Evolutionary conservation across 352 stramenopile species (phyloP).

Genomic region (Phytophthora citricola): DNA sequence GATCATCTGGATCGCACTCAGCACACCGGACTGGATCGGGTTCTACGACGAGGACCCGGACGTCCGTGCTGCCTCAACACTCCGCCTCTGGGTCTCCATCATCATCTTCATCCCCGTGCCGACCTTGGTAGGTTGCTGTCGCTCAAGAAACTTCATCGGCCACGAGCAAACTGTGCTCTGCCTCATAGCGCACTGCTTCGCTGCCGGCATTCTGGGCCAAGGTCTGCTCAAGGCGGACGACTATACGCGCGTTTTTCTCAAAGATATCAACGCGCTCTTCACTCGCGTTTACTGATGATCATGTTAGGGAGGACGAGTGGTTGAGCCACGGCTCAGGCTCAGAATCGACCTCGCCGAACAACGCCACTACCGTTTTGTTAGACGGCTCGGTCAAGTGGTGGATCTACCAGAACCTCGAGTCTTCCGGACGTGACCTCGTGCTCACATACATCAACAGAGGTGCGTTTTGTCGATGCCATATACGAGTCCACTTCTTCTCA

Average conservation of each 20-base stretch:
- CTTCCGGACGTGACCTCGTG: constrained; percentile 50
- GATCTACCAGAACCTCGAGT: constrained; percentile 68
- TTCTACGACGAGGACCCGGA: constrained; percentile 50
- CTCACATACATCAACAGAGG: constrained; percentile 58
- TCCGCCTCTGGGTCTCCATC: constrained; percentile 55
- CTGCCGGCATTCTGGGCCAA: constrained; percentile 49
- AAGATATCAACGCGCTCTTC: constrained; percentile 60
- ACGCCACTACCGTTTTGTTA: constrained; percentile 36
- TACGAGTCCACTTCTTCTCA: too few species aligned
- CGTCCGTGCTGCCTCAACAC: constrained; percentile 30
- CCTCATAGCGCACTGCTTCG: constrained; percentile 76
- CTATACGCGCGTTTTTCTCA: constrained; percentile 57
- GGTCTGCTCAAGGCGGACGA: constrained; percentile 51
- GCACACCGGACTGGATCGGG: constrained; percentile 44
- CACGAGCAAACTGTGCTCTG: constrained; percentile 71
- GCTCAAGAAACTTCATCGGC: constrained; percentile 57
- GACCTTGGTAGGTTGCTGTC: constrained; percentile 57
- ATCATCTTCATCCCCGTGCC: constrained; percentile 71
- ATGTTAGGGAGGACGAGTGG: constrained; percentile 1
- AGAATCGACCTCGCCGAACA: background rate
- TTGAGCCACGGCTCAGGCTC: background rate
- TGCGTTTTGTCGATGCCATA: constrained; percentile 14
- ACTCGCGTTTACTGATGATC: constrained; percentile 37
- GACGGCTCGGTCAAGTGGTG: constrained; percentile 52
- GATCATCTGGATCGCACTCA: constrained; percentile 62